These are phyloP conservation scores for sunflower (Helianthus annuus) DNA, from an alignment of 129 eudicot species.

Conservation along the genomic window DNA sequence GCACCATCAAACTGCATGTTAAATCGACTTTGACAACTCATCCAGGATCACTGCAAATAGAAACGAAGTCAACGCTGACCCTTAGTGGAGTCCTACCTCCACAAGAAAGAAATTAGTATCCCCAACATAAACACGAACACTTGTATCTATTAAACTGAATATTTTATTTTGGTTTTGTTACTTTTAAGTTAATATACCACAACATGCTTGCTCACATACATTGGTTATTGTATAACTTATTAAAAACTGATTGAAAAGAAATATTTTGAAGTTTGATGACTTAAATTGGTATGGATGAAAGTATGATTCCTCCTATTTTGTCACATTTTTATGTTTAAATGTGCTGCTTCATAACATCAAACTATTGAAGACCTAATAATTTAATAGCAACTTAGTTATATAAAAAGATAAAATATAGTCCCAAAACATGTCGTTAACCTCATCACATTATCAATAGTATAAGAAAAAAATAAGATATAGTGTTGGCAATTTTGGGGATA, in stretches of 20 bases:
- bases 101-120: no score
- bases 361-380: background rate
- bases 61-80: no score
- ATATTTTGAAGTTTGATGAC: background rate
- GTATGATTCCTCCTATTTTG: background rate
- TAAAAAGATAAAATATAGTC: background rate
- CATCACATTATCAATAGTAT: background rate
- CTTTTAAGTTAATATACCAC: no score
- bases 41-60: no score
- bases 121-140: no score
- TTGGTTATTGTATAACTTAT: background rate
- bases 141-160: no score
- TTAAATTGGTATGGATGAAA: background rate
- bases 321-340: background rate
- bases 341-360: background rate
- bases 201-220: background rate
- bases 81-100: no score
- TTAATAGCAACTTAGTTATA: background rate
- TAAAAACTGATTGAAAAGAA: background rate
- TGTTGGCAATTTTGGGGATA: background rate
- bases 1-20: no score
- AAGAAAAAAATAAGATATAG: background rate
- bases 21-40: no score
- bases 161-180: no score
- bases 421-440: background rate